Base-by-base conservation (phyloP, 768 basidiomycete species). In the Asterophora parasitica region DNA sequence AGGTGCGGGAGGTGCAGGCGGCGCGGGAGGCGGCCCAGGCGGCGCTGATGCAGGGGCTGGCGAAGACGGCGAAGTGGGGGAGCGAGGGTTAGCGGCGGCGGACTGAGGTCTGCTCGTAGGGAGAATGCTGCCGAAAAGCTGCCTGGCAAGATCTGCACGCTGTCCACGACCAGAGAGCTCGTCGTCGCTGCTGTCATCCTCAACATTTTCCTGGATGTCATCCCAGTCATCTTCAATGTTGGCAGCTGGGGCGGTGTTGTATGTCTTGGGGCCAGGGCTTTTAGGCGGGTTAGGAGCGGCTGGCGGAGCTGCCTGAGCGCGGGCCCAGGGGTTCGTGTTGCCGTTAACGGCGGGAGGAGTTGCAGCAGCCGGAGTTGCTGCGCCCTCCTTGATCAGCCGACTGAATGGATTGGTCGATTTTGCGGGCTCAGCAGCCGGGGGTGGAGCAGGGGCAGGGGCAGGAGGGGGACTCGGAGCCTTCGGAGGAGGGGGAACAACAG, bases 381-480 rank as follows among this genome's bases (percentile, higher is more conserved):
- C 66, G 9, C 71, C 76, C 41, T 77, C 74, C 48, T 76, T 76
- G 53, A 80, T 74, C 34, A 91, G 56, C 10, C 78, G 77, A 64
- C 79, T 87, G 64, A 94, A 94, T 0, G 92, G 92, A 63, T 93
- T 93, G 7, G 80, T 89, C 4, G 80, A 71, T 55, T 81, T 82
- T 32, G 79, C 74, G 1, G 62, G 42, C 32, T 73, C 60, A 28
- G 63, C 37, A 28, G 61, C 49, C 27, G 68, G 58, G 0, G 61
- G 57, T 1, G 59, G 52, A 42, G 66, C 50, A 15, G 69, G 58
- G 7, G 65, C 53, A 10, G 62, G 35, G n/a, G 63, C n/a, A 72
- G 65, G 1, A 70, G 35, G 33, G 3, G 23, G 23, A 6, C 23
- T 23, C 8, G 46, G 41, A 5, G 44, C 39, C 44, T 42, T 42